phyloP scores from a whole-genome alignment of 208 protist genomes.

The Crithidia bombi region DNA sequence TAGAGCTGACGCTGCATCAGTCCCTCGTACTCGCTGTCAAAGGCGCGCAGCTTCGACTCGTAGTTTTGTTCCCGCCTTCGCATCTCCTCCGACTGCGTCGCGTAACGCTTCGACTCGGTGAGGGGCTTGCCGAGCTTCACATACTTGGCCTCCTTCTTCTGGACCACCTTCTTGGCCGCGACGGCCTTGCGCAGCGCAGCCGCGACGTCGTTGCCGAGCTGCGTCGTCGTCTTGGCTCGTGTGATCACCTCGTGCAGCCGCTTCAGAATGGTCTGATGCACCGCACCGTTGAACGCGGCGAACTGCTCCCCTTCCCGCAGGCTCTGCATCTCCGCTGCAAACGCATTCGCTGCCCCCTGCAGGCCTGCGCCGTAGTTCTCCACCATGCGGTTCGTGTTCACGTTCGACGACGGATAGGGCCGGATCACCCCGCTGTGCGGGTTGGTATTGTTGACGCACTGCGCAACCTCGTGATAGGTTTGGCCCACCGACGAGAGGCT shows the following conservation, averaged over 20 bases:
- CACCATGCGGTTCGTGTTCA: constrained; percentile 20
- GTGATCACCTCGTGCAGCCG: constrained; percentile 41
- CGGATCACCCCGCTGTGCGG: constrained; percentile 11
- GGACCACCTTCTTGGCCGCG: constrained; percentile 27
- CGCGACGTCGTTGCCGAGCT: constrained; percentile 35
- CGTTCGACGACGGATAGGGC: not conserved
- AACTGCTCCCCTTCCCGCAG: constrained; percentile 44
- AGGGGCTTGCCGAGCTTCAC: constrained; percentile 31
- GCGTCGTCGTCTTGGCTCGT: constrained; percentile 26
- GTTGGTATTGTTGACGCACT: constrained; percentile 51
- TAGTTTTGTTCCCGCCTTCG: constrained; percentile 28
- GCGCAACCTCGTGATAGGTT: constrained; percentile 52
- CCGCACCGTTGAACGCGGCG: constrained; percentile 32
- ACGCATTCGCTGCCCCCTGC: constrained; percentile 38
- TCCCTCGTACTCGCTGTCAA: constrained; percentile 47
- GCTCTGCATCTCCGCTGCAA: constrained; percentile 39
- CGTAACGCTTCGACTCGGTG: constrained; percentile 59
- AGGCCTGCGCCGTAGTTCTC: constrained; percentile 36
- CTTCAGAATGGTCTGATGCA: constrained; percentile 35
- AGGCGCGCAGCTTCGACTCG: constrained; percentile 34
- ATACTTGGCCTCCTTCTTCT: constrained; percentile 64
- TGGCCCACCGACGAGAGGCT: constrained; percentile 41
- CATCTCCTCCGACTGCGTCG: constrained; percentile 35
- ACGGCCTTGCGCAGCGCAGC: constrained; percentile 30
- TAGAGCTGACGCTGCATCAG: constrained; percentile 52